These are phyloP conservation scores for Phytopythium montanum DNA, from an alignment of 352 stramenopile genomes.

Conservation along the genomic window DNA sequence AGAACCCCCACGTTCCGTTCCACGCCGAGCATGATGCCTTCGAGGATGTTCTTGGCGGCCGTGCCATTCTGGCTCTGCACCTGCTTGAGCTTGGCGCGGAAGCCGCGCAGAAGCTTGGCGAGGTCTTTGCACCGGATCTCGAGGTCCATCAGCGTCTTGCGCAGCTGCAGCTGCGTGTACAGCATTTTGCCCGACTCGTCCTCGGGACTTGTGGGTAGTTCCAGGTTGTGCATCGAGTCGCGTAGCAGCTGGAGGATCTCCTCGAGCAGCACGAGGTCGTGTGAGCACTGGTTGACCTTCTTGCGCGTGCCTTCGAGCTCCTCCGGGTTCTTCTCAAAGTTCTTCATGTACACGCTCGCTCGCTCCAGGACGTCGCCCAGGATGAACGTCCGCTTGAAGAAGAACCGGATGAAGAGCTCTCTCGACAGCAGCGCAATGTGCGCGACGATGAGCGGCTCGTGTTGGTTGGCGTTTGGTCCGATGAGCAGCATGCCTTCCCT, in stretches of 20 bases:
- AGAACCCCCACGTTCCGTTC: slow-evolving; percentile 63
- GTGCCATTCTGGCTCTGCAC: slow-evolving; percentile 77
- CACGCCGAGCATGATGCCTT: slow-evolving; percentile 53
- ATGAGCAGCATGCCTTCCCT: slow-evolving; percentile 91
- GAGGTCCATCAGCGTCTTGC: slow-evolving; percentile 76
- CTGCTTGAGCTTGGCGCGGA: slow-evolving; percentile 89
- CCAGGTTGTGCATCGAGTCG: slow-evolving; percentile 91
- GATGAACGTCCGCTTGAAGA: slow-evolving; percentile 96
- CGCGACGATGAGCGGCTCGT: slow-evolving; percentile 92
- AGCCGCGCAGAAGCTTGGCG: slow-evolving; percentile 90
- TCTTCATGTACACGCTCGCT: slow-evolving; percentile 91
- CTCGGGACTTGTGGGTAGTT: slow-evolving; percentile 87
- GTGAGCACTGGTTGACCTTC: slow-evolving; percentile 89
- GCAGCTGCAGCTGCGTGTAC: slow-evolving; percentile 93
- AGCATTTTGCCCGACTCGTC: slow-evolving; percentile 86
- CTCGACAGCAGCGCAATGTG: slow-evolving; percentile 92
- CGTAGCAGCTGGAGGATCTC: slow-evolving; percentile 95
- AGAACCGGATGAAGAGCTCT: slow-evolving; percentile 93
- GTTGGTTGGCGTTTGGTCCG: slow-evolving; percentile 89
- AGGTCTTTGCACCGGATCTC: slow-evolving; percentile 91
- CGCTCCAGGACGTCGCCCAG: slow-evolving; percentile 94
- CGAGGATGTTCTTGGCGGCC: slow-evolving; percentile 70
- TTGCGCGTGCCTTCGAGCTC: slow-evolving; percentile 86
- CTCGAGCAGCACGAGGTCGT: slow-evolving; percentile 94
- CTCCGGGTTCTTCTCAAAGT: slow-evolving; percentile 90